Evolutionary conservation across 345 rosid genomes (phyloP).

Genomic region (Eucalyptus cloeziana): DNA sequence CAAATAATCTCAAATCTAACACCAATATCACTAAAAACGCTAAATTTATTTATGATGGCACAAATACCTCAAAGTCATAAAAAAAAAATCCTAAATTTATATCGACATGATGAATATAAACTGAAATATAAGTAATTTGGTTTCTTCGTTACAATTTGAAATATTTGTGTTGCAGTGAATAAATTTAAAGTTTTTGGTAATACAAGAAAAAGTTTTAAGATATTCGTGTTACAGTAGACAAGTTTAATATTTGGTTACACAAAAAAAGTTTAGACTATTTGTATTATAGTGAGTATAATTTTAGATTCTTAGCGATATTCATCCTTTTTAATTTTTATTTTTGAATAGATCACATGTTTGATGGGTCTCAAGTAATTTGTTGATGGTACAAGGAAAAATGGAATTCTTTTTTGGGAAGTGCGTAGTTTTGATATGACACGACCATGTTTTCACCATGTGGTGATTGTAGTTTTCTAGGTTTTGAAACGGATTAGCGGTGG

Average conservation of each 20-base stretch:
- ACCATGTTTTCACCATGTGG: background rate
- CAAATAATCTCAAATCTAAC: background rate
- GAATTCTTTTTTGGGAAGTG: background rate
- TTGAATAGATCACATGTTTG: background rate
- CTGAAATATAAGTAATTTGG: rapidly evolving
- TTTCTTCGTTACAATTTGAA: rapidly evolving
- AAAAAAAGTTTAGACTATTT: too few species aligned
- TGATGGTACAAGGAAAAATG: background rate
- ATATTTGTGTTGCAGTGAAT: too few species aligned
- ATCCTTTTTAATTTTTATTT: background rate
- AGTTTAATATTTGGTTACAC: background rate
- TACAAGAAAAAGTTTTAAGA: rapidly evolving
- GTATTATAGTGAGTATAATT: too few species aligned
- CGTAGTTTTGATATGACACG: background rate
- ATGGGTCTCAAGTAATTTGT: background rate
- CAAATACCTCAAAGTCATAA: background rate
- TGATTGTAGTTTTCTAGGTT: background rate
- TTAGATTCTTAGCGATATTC: background rate
- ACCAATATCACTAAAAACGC: too few species aligned
- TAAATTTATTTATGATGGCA: background rate
- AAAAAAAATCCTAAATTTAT: background rate
- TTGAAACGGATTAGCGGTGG: background rate
- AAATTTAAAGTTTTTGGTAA: too few species aligned
- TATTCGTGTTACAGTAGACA: rapidly evolving
- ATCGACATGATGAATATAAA: rapidly evolving